Evolutionary conservation across 1,284 basidiomycete species (phyloP), one percentile per base, ranked within the genome.

Genomic region (Ganoderma boninense): DNA sequence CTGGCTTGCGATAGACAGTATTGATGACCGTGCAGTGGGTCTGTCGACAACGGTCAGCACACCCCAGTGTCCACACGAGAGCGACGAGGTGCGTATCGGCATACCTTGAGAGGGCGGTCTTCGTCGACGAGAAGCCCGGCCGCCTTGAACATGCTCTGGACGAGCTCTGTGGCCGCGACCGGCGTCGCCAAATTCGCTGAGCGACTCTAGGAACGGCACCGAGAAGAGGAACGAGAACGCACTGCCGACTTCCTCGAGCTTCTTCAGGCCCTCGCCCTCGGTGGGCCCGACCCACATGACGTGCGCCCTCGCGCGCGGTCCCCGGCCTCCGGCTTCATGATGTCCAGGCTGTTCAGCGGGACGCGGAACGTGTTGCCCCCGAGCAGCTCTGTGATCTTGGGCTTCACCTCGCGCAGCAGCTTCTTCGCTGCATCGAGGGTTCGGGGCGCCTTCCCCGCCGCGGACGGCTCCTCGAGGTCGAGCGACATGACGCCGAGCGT

Each of bases 401-500:
- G 84, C 56, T 80, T 79, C 16, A 92, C 82, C 0, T 84, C 84
- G 0, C 77, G 73, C 16, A 92, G 80, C 29, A 92, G 82, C 0
- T 77, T 75, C 20, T 87, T 80, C 0, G 90, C 90, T 0, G 79
- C 79, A 1, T 79, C 65, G 18, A 91, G 75, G 0, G 88, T 88
- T 64, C 57, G 67, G 62, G 10, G n/a, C 63, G 60, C 38, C 38
- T 44, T n/a, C 57, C 40, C 14, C 26, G 59, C 38, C 1, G 14
- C 60, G 7, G 20, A 16, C 38, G 35, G 14, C 0, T 69, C 49
- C 8, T 65, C 64, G 3, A 62, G 14, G 65, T 74, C 73, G 57
- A 93, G 86, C 0, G 86, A 80, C 90, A 94, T 91, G 0, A 92
- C 90, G 2, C 91, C 92, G 2, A 94, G 81, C 0, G 92, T 93